phyloP scores from a whole-genome alignment of 2,329 filamentous ascomycete genomes.

The Neopestalotiopsis clavispora region DNA sequence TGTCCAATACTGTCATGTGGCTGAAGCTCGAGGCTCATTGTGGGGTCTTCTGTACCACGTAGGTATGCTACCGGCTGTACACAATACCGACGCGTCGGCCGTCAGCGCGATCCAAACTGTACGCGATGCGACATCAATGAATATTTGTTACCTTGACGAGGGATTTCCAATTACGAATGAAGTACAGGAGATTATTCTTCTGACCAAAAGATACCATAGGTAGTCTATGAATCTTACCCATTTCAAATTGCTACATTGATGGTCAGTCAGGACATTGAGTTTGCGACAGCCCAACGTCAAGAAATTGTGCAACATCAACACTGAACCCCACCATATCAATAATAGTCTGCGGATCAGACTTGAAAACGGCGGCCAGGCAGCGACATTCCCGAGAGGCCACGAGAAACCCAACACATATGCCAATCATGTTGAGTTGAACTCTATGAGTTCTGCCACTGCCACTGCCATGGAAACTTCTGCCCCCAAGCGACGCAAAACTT shows the following conservation, averaged over 20 bases:
- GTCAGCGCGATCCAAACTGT: no score
- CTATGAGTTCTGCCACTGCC: not conserved
- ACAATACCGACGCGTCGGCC: no score
- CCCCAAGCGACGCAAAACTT: slow-evolving; percentile 65
- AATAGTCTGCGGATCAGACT: not conserved
- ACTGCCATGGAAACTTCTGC: slow-evolving; percentile 60
- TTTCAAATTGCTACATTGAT: not conserved
- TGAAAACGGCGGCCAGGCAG: no score
- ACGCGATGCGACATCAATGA: no score
- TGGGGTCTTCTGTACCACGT: no score
- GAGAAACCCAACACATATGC: not conserved
- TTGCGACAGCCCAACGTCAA: not conserved
- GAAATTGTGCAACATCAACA: not conserved
- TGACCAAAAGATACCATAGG: no score
- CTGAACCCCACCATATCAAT: not conserved
- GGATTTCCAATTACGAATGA: no score
- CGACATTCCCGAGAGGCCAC: not conserved
- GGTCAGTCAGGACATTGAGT: not conserved
- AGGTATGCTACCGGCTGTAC: no score
- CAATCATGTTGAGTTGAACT: not conserved
- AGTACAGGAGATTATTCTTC: no score
- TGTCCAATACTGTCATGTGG: not conserved
- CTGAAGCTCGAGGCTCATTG: not conserved
- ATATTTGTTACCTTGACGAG: no score
- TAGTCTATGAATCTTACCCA: not conserved